Base-by-base conservation (phyloP, 1,284 basidiomycete species). In the Apiotrichum porosum region DNA sequence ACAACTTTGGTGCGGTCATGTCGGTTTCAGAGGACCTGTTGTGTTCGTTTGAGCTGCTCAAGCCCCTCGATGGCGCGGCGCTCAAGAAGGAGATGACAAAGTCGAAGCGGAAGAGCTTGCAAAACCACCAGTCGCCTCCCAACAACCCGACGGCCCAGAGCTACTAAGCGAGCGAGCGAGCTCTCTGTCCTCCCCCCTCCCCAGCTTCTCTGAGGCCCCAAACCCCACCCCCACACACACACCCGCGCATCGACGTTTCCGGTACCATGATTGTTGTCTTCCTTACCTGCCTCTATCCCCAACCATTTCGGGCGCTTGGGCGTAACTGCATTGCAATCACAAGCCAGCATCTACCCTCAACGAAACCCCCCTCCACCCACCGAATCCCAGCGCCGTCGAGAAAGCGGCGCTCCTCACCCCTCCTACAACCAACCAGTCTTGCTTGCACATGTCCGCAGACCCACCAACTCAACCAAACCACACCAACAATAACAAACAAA, bases 31-130 rank as follows among this genome's bases (percentile, higher is more conserved):
- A 97, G 74, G 95, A 98, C 71, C 75, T 99, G 48, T 77, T 98
- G 32, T 98, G 95, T 66, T 94, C 95, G 13, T 99, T 99, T 65
- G 94, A 99, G 73, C 78, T 98, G 47, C 81, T 99, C 55, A 97
- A 97, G 55, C 94, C 94, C 6, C 78, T 98, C 59, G 94, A 97
- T 65, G 91, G 90, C 4, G 85, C 91, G 15, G 93, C 93, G 38
- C 75, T 97, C 59, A 89, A 93, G 65, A 98, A 97, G 76, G 94
- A 97, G 72, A 97, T 98, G 92, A 93, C 90, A 26, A 97, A 95
- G 76, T 91, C 88, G 51, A 97, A 94, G 77, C 85, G 92, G 78
- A 93, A 94, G 81, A 94, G 73, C 49, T 50, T 74, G 54, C 72
- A 74, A 63, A 68, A 71, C 47, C 72, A 74, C 50, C 72, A 75